Conservation (phyloP, 345 rosid genomes). For the Lagerstroemia speciosa region DNA sequence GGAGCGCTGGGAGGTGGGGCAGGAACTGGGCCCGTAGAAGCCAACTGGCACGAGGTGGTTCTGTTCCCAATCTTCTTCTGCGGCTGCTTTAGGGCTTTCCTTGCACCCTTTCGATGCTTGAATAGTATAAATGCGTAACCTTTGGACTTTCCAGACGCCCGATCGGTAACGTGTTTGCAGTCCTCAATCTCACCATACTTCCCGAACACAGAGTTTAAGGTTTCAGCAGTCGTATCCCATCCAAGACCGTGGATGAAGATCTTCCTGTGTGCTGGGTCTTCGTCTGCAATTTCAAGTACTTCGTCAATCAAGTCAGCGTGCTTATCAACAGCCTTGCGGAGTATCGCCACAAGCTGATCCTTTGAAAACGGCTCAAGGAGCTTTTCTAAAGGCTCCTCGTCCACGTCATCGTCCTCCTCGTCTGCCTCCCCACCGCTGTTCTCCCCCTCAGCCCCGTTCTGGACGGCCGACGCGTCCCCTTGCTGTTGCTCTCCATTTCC, state of each 20-base stretch:
- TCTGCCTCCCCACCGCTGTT: conserved; percentile 29
- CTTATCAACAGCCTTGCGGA: conserved; percentile 48
- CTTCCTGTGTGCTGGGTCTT: conserved; percentile 63
- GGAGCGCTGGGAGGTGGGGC: conserved; percentile 40
- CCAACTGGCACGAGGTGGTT: conserved; percentile 63
- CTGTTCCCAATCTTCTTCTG: conserved; percentile 72
- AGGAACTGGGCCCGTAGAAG: conserved; percentile 57
- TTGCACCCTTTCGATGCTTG: conserved; percentile 57
- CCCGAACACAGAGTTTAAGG: conserved; percentile 41
- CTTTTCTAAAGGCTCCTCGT: conserved; percentile 56
- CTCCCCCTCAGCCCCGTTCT: conserved; percentile 20
- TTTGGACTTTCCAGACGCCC: conserved; percentile 66
- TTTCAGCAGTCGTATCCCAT: conserved; percentile 75
- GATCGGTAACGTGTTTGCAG: conserved; percentile 63
- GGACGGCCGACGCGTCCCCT: background rate
- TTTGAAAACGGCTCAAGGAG: conserved; percentile 60
- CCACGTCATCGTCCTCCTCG: conserved; percentile 19
- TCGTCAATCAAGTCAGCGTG: conserved; percentile 29
- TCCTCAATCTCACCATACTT: conserved; percentile 74
- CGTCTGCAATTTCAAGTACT: conserved; percentile 44
- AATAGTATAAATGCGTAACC: conserved; percentile 71
- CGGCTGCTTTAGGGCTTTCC: conserved; percentile 55
- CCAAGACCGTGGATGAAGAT: conserved; percentile 77
- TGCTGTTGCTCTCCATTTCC: conserved; percentile 19
- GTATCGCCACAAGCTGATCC: conserved; percentile 41